Conservation (phyloP, 768 basidiomycete genomes). For the Hebeloma cylindrosporum region DNA sequence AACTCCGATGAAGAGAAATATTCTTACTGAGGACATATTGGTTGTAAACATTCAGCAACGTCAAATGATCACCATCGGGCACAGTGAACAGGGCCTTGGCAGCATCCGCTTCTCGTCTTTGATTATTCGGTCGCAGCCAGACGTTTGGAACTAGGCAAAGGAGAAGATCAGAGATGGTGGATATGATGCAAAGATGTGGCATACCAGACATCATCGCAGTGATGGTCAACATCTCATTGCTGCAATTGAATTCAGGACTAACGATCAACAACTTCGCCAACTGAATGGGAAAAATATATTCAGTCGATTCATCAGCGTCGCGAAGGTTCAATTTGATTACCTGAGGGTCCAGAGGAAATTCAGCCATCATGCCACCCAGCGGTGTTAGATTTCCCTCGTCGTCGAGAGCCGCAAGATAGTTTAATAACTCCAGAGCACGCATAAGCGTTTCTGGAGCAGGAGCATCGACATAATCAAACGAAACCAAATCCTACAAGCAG, state of each 20-base stretch:
- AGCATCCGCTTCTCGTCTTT: conserved; percentile 86
- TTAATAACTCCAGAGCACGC: conserved; percentile 92
- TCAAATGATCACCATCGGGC: conserved; percentile 96
- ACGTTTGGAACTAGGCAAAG: conserved; percentile 74
- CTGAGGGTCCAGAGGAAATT: conserved; percentile 98
- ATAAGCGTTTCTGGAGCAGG: conserved; percentile 96
- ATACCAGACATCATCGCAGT: conserved; percentile 94
- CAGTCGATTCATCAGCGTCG: background rate
- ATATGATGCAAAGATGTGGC: background rate
- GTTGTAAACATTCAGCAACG: conserved; percentile 93
- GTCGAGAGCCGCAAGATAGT: conserved; percentile 89
- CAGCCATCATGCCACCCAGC: conserved; percentile 90
- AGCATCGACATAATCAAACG: conserved; percentile 88
- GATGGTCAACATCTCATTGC: conserved; percentile 92
- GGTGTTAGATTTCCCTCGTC: conserved; percentile 91
- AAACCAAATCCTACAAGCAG: conserved; percentile 67
- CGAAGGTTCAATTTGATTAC: conserved; percentile 33
- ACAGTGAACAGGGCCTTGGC: conserved; percentile 88
- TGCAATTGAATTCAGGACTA: conserved; percentile 94
- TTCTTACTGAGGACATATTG: conserved; percentile 78
- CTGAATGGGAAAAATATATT: conserved; percentile 32
- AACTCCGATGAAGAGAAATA: conserved; percentile 24
- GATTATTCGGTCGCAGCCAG: conserved; percentile 90
- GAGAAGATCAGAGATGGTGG: conserved; percentile 1
- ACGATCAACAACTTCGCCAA: conserved; percentile 92